These are phyloP conservation scores for Linum trigynum DNA, from an alignment of 345 rosid species.

Conservation along the genomic window DNA sequence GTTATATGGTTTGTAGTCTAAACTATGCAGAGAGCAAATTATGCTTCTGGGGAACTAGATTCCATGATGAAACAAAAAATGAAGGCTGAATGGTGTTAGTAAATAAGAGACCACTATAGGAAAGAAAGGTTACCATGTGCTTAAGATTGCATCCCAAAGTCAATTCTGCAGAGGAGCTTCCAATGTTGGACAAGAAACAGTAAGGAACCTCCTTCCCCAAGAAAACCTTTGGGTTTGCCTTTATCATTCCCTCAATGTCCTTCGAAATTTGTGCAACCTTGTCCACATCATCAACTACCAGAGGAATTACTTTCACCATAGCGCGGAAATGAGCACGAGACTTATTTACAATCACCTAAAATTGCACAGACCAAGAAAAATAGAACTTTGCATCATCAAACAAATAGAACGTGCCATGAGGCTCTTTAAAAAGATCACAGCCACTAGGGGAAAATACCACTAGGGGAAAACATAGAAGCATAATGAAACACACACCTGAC, in stretches of 20 bases:
- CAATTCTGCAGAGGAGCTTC: slow-evolving; percentile 59
- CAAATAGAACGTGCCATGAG: background rate
- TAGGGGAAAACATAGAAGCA: background rate
- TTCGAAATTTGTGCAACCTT: slow-evolving; percentile 60
- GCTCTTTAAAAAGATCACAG: background rate
- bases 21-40: too few relatives aligned
- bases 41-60: too few relatives aligned
- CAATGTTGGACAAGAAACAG: slow-evolving; percentile 70
- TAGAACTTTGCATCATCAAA: background rate
- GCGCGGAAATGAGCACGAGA: slow-evolving; percentile 81
- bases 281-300: slow-evolving; percentile 56
- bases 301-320: slow-evolving; percentile 50
- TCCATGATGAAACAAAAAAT: too few relatives aligned
- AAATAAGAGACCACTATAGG: background rate
- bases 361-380: slow-evolving; percentile 1
- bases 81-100: background rate
- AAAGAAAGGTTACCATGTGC: slow-evolving; percentile 41
- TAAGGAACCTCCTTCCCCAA: slow-evolving; percentile 75
- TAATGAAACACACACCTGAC: slow-evolving; percentile 50
- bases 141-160: slow-evolving; percentile 81
- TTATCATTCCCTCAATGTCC: slow-evolving; percentile 59
- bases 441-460: background rate
- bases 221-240: slow-evolving; percentile 55
- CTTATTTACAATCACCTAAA: slow-evolving; percentile 78
- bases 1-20: too few relatives aligned